Conservation (phyloP, 1,284 basidiomycete species). For the Acaromyces ingoldii region DNA sequence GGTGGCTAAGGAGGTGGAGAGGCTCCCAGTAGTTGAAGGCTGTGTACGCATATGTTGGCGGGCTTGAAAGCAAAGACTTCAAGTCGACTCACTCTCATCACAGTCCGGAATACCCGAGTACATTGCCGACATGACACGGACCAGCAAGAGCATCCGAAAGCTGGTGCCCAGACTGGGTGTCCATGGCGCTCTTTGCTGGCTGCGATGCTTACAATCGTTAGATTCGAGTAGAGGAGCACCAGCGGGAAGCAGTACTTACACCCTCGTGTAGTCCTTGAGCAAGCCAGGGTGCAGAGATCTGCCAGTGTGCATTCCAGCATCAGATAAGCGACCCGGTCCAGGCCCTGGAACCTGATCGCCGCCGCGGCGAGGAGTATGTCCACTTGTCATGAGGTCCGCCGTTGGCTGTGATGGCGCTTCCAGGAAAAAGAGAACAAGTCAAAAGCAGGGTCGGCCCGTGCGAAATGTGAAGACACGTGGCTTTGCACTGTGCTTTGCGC, state of each 20-base stretch:
- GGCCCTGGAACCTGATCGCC: too few species aligned
- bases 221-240: neutral
- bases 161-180: conserved; percentile 75
- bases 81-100: conserved; percentile 61
- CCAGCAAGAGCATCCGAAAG: conserved; percentile 72
- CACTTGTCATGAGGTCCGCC: too few species aligned
- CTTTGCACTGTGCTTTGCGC: too few species aligned
- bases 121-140: conserved; percentile 80
- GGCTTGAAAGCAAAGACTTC: neutral
- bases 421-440: too few species aligned
- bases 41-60: neutral
- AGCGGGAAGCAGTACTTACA: neutral
- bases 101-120: conserved; percentile 94
- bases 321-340: too few species aligned
- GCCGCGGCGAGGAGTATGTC: too few species aligned
- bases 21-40: conserved; percentile 97
- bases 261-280: neutral
- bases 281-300: too few species aligned
- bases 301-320: too few species aligned
- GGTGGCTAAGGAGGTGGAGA: conserved; percentile 69
- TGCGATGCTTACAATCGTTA: neutral
- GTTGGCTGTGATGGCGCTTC: too few species aligned
- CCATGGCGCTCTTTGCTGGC: conserved; percentile 54
- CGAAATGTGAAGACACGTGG: too few species aligned
- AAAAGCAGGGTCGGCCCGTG: too few species aligned